Base-by-base conservation (phyloP, 257 asterid species). In the Solanum paucissectum region DNA sequence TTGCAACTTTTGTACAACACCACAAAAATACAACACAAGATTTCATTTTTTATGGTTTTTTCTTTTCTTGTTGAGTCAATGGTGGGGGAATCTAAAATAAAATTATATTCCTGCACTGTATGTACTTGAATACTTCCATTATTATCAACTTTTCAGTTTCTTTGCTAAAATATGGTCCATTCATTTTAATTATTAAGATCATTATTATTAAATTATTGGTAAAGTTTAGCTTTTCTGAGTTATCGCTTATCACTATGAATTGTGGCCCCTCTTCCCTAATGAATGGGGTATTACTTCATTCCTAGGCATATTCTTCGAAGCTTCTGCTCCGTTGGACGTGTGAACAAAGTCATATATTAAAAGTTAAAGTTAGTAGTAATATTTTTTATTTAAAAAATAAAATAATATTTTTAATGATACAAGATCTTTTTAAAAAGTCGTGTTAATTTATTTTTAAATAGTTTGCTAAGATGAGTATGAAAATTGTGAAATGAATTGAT, bases 341-440 rank as follows among this genome's bases (percentile, higher is more conserved):
- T 8, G 14, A 33, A 72, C 4, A 72, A 72, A 72, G 25, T 72
- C 14, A 9, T 8, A 1, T 7, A 33, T 32, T 32, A 13, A 14
- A 14, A 32, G 1, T 69, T 29, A 3, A 32, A 32, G 1, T 69
- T 29, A 3, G 14, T 13, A 5, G 0, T 0, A 44, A 44, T 44
- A 12, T 16, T 52, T 52, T 5, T 49, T 5, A 0, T 1, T 12
- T 5, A 66, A 12, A 27, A 29, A 69, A 3, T 66, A 5, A 66
- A 5, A 0, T 66, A 11, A 25, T 29, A 12, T 13, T 29, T 13
- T 12, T 12, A 69, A 29, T 69, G 3, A 13, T 29, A 13, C 7
- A 1, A 68, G 74, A 0, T 12, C 4, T 12, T 27, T 29, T 25
- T 27, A 2, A n/a, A 12, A 25, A 66, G 14, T 11, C 3, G 2